Evolutionary conservation across 805 yeast species (phyloP).

Genomic region (Spathaspora gorwiae): DNA sequence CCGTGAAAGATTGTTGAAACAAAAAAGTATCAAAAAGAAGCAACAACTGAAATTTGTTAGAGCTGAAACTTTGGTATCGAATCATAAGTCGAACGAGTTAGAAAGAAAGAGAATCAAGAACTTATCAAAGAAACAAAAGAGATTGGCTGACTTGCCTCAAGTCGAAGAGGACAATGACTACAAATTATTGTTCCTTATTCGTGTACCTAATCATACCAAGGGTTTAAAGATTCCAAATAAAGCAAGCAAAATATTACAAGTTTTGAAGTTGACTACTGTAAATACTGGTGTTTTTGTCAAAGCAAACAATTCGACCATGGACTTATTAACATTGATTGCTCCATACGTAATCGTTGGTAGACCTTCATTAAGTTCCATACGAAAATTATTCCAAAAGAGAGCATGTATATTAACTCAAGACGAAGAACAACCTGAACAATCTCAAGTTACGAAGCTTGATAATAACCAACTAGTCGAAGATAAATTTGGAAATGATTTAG

Average conservation of each 20-base stretch:
- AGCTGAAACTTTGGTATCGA: slow-evolving; percentile 70
- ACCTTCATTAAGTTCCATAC: slow-evolving; percentile 69
- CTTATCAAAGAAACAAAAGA: slow-evolving; percentile 56
- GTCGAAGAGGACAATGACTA: slow-evolving; percentile 47
- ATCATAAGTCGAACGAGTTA: slow-evolving; percentile 58
- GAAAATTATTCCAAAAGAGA: slow-evolving; percentile 74
- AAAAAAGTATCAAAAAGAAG: slow-evolving; percentile 38
- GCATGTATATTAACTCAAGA: slow-evolving; percentile 47
- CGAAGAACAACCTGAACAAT: slow-evolving; percentile 20
- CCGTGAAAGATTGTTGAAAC: slow-evolving; percentile 44
- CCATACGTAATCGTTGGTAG: slow-evolving; percentile 72
- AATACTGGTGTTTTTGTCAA: slow-evolving; percentile 73
- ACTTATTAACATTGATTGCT: slow-evolving; percentile 61
- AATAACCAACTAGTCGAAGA: slow-evolving; percentile 76
- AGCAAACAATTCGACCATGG: slow-evolving; percentile 52
- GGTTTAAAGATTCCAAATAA: slow-evolving; percentile 65
- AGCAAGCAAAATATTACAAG: slow-evolving; percentile 52
- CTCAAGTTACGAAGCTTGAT: slow-evolving; percentile 50
- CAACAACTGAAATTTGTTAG: slow-evolving; percentile 57
- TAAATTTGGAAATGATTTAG: slow-evolving; percentile 50
- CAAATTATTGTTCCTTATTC: slow-evolving; percentile 58
- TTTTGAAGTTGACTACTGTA: slow-evolving; percentile 54
- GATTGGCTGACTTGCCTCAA: slow-evolving; percentile 32
- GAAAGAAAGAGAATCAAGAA: slow-evolving; percentile 66
- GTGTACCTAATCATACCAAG: slow-evolving; percentile 56